Conservation (phyloP, 768 basidiomycete species). For the Hypholoma fasciculare region DNA sequence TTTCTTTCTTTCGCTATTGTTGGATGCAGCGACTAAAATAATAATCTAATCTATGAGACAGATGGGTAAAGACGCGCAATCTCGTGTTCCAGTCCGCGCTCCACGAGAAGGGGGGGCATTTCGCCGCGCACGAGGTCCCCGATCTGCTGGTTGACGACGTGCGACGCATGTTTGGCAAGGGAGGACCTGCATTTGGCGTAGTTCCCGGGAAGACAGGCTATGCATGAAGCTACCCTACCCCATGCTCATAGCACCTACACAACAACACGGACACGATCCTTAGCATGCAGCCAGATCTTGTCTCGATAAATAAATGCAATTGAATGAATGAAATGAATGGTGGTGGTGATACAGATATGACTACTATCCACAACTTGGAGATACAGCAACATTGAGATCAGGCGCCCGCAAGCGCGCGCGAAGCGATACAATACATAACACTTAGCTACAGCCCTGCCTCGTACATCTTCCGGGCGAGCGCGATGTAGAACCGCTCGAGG, state of each 20-base stretch:
- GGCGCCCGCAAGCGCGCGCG: not conserved
- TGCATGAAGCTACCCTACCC: not conserved
- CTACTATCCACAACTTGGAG: not conserved
- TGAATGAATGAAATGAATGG: not conserved
- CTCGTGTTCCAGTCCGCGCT: slow-evolving; percentile 47
- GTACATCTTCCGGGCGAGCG: slow-evolving; percentile 85
- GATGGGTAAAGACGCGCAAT: slow-evolving; percentile 41
- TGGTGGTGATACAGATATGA: not conserved
- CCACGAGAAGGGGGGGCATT: slow-evolving; percentile 54
- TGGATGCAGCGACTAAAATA: not conserved
- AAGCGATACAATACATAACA: not conserved
- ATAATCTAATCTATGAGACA: slow-evolving; percentile 15
- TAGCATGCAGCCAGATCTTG: not conserved
- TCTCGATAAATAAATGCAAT: not conserved
- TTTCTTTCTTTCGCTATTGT: not conserved
- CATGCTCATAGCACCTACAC: not conserved
- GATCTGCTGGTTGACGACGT: slow-evolving; percentile 48
- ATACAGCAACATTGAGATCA: not conserved
- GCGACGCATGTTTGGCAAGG: slow-evolving; percentile 56
- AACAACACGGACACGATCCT: not conserved
- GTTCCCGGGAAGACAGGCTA: slow-evolving; percentile 47
- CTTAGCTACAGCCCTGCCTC: slow-evolving; percentile 79
- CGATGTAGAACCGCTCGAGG: slow-evolving; percentile 88
- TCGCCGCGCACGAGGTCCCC: slow-evolving; percentile 54
- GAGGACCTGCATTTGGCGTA: slow-evolving; percentile 47